A percentile compares a stretch with the other conserved stretches of the same genome.
phyloP scores from a whole-genome alignment of 805 yeast genomes.

The Yarrowia sp. region DNA sequence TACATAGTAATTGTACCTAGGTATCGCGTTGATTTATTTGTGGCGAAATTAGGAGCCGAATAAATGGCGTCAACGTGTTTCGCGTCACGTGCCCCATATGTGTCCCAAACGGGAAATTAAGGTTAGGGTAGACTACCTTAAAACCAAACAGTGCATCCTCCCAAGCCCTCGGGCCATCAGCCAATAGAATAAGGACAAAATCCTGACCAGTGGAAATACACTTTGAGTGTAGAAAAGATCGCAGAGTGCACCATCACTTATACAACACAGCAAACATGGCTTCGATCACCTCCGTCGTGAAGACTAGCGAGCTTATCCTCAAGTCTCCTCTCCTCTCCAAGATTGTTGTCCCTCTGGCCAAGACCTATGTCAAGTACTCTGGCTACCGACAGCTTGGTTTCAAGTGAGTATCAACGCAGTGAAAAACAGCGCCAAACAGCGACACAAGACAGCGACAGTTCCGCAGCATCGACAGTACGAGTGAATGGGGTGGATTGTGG shows the following conservation, averaged over 20 bases:
- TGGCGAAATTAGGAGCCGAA: not conserved
- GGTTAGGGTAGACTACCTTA: not conserved
- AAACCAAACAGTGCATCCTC: not conserved
- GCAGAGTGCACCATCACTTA: slow-evolving; percentile 24
- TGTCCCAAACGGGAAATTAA: not conserved
- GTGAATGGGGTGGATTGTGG: not conserved
- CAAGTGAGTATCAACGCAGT: slow-evolving; percentile 38
- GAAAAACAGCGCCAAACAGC: not conserved
- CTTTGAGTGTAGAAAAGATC: slow-evolving; percentile 26
- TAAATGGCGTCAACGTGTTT: not conserved
- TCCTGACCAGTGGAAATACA: slow-evolving; percentile 27
- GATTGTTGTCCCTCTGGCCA: slow-evolving; percentile 75
- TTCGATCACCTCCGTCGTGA: slow-evolving; percentile 42
- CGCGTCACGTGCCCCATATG: not conserved
- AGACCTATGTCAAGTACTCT: slow-evolving; percentile 65
- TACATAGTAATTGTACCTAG: not conserved
- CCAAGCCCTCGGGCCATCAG: slow-evolving; percentile 24
- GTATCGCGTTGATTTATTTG: not conserved
- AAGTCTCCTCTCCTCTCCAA: slow-evolving; percentile 75
- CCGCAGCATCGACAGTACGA: not conserved
- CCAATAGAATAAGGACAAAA: slow-evolving; percentile 26
- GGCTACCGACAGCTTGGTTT: slow-evolving; percentile 97
- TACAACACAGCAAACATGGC: slow-evolving; percentile 36
- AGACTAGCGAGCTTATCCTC: slow-evolving; percentile 65
- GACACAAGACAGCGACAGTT: not conserved